Conservation (phyloP, 2,329 filamentous ascomycete genomes). For the Aureobasidium sp. region DNA sequence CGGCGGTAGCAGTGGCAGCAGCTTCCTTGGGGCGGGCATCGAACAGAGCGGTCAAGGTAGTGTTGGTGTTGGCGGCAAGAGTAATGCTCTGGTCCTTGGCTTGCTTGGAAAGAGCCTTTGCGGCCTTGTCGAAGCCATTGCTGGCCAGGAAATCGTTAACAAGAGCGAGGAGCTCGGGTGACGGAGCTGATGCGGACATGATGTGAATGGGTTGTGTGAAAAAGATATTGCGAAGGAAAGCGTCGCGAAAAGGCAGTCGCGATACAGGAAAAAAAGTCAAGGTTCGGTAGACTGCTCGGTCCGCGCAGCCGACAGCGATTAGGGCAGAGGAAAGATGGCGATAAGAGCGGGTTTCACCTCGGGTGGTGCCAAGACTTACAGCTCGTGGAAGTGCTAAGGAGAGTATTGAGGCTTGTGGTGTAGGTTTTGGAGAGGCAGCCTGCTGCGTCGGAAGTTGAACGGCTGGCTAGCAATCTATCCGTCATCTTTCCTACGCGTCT, state of each 20-base stretch:
- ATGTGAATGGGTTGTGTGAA: neutral
- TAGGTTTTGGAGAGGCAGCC: neutral
- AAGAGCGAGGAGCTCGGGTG: constrained; percentile 12
- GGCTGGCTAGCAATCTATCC: neutral
- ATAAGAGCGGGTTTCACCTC: neutral
- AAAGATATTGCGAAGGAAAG: neutral
- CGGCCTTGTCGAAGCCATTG: constrained; percentile 24
- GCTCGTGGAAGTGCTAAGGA: neutral
- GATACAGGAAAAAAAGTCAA: neutral
- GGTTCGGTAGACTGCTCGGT: constrained; percentile 5
- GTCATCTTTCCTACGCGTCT: constrained; percentile 8
- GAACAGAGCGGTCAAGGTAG: constrained; percentile 19
- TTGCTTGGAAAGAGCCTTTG: constrained; percentile 23
- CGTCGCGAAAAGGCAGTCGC: constrained; percentile 5
- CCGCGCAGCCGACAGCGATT: neutral
- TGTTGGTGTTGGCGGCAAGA: constrained; percentile 16
- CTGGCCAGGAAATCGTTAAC: constrained; percentile 21
- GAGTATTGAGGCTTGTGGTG: neutral
- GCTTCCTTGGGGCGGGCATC: constrained; percentile 18
- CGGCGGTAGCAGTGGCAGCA: constrained; percentile 13
- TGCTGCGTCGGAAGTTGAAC: neutral
- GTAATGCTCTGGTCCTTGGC: constrained; percentile 22
- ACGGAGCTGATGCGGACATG: constrained; percentile 5
- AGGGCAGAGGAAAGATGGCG: neutral
- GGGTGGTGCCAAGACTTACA: neutral